Evolutionary conservation across 176 grass and related monocot species (phyloP).

Genomic region (Carex scoparia): DNA sequence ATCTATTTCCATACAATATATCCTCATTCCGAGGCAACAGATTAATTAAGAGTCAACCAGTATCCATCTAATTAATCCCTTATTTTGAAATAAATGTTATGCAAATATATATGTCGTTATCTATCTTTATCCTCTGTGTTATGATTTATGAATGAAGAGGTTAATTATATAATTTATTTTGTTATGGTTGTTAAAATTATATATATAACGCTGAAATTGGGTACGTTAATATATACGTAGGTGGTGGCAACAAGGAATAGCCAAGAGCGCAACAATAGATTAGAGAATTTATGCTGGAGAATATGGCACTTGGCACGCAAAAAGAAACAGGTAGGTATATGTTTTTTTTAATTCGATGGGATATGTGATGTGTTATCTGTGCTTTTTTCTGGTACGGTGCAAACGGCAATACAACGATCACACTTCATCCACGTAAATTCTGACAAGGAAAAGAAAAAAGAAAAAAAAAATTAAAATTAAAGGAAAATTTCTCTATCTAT

Average conservation of each 20-base stretch:
- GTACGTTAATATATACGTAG: conserved; percentile 32
- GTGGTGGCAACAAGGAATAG: conserved; percentile 89
- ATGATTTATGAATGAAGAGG: background rate
- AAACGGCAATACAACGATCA: background rate
- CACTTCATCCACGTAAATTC: conserved; percentile 16
- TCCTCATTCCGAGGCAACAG: conserved; percentile 18
- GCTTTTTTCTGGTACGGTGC: conserved; percentile 12
- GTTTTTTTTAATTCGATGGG: background rate
- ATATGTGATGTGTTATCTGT: background rate
- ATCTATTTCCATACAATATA: background rate
- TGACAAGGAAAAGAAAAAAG: background rate
- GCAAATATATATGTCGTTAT: background rate
- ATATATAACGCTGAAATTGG: background rate
- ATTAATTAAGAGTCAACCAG: background rate
- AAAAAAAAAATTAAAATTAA: background rate
- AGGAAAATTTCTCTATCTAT: conserved; percentile 6
- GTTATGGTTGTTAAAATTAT: background rate
- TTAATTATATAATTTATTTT: background rate
- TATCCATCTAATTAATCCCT: background rate
- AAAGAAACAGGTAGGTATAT: conserved; percentile 88
- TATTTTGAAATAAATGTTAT: background rate
- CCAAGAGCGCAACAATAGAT: conserved; percentile 66
- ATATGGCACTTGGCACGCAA: conserved; percentile 89
- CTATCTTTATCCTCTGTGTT: background rate
- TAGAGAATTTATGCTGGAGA: conserved; percentile 95